Evolutionary conservation across 2,329 filamentous ascomycete species (phyloP).

Genomic region (Chaetomium olivaceum): DNA sequence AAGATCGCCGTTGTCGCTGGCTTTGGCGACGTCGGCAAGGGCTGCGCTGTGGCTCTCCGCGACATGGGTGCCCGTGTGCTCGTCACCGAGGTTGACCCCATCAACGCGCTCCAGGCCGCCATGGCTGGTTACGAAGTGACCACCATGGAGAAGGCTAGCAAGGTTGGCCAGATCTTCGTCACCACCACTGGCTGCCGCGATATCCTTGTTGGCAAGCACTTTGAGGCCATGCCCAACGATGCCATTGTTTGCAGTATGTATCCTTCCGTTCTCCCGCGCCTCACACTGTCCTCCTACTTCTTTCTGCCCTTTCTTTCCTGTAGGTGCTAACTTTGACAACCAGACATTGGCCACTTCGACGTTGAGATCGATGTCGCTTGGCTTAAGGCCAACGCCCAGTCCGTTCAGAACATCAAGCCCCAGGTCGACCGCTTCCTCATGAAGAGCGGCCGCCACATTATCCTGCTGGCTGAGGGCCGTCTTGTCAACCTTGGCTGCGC

Average conservation of each 20-base stretch:
- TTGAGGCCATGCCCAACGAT: slow-evolving; percentile 94
- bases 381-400: slow-evolving; percentile 95
- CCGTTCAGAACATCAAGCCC: slow-evolving; percentile 98
- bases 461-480: slow-evolving; percentile 96
- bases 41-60: slow-evolving; percentile 92
- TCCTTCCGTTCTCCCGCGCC: neutral
- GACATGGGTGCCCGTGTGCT: slow-evolving; percentile 97
- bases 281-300: neutral
- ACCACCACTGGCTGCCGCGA: slow-evolving; percentile 99
- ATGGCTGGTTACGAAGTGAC: slow-evolving; percentile 96
- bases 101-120: slow-evolving; percentile 98
- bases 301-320: neutral
- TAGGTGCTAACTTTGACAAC: slow-evolving; percentile 16
- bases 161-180: slow-evolving; percentile 93
- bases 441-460: slow-evolving; percentile 92
- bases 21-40: slow-evolving; percentile 99
- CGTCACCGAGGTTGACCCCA: slow-evolving; percentile 96
- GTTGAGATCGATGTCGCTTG: slow-evolving; percentile 99
- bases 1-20: slow-evolving; percentile 98
- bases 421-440: slow-evolving; percentile 98
- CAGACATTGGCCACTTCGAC: slow-evolving; percentile 98
- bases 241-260: slow-evolving; percentile 93
- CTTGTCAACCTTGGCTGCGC: slow-evolving; percentile 99
- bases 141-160: slow-evolving; percentile 93
- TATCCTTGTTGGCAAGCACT: slow-evolving; percentile 89